phyloP scores from a whole-genome alignment of 2,329 filamentous ascomycete species.

The Aspergillus spinulosporus region DNA sequence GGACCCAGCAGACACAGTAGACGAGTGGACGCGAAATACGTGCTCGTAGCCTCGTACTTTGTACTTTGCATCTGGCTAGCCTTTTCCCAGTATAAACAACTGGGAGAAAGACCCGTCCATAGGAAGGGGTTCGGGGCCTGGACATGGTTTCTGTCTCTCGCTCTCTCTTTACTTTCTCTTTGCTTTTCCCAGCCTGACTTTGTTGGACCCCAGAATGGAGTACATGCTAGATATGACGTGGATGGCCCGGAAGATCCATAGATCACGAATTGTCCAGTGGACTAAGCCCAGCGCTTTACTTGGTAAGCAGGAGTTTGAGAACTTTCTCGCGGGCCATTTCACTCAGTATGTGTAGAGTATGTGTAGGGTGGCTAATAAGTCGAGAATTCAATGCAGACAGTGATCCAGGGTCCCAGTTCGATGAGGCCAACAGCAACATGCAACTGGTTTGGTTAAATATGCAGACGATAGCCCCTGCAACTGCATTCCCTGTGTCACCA shows the following conservation, averaged over 20 bases:
- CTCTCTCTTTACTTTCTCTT: not conserved
- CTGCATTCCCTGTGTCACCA: not conserved
- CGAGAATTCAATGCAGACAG: not conserved
- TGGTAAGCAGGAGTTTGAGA: not conserved
- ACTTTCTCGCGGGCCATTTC: not conserved
- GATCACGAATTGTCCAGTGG: not conserved
- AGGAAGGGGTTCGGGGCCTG: too few relatives aligned
- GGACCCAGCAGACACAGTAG: too few relatives aligned
- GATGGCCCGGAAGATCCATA: not conserved
- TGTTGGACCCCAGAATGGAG: not conserved
- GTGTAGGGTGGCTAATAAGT: not conserved
- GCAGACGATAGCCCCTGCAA: not conserved
- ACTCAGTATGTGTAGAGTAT: not conserved
- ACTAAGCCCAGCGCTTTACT: not conserved
- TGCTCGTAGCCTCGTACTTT: too few relatives aligned
- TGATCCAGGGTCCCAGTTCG: not conserved
- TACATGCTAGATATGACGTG: not conserved
- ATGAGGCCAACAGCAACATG: not conserved
- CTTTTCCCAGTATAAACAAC: too few relatives aligned
- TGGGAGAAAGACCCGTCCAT: too few relatives aligned
- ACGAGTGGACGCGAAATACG: too few relatives aligned
- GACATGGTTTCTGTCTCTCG: too few relatives aligned
- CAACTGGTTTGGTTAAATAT: not conserved
- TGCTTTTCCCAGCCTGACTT: not conserved
- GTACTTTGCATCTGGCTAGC: too few relatives aligned